Conservation (phyloP, 192 early-diverging fungal species). For the Gigaspora rosea region DNA sequence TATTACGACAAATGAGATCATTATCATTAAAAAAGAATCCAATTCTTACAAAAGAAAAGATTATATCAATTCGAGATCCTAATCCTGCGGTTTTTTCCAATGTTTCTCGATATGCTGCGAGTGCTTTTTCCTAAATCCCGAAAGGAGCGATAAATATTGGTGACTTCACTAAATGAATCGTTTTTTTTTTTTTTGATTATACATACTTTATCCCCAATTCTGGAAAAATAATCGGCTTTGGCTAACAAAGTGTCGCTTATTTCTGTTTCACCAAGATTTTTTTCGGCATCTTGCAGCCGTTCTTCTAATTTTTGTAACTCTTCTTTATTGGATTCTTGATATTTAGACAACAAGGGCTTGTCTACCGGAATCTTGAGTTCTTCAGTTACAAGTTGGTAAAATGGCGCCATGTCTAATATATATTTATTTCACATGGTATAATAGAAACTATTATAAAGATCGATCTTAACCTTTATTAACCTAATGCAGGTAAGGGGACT, state of each 20-base stretch:
- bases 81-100: constrained; percentile 88
- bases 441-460: neutral
- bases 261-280: constrained; percentile 94
- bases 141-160: neutral
- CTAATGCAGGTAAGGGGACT: constrained; percentile 36
- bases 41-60: constrained; percentile 89
- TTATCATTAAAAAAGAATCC: constrained; percentile 93
- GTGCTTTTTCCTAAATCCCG: constrained; percentile 74
- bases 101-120: constrained; percentile 78
- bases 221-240: constrained; percentile 86
- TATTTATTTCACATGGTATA: neutral
- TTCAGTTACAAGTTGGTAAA: constrained; percentile 63
- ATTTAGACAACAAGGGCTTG: constrained; percentile 45
- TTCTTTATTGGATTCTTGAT: constrained; percentile 76
- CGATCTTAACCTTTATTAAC: neutral
- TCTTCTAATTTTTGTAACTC: constrained; percentile 79
- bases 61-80: constrained; percentile 91
- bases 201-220: constrained; percentile 91
- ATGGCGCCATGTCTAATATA: constrained; percentile 84
- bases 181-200: too few species aligned
- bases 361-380: constrained; percentile 67
- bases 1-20: constrained; percentile 73
- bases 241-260: constrained; percentile 83
- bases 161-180: too few species aligned
- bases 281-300: constrained; percentile 84